These are phyloP conservation scores for Pezicula radicicola DNA, from an alignment of 2,329 filamentous ascomycete species.

Conservation along the genomic window DNA sequence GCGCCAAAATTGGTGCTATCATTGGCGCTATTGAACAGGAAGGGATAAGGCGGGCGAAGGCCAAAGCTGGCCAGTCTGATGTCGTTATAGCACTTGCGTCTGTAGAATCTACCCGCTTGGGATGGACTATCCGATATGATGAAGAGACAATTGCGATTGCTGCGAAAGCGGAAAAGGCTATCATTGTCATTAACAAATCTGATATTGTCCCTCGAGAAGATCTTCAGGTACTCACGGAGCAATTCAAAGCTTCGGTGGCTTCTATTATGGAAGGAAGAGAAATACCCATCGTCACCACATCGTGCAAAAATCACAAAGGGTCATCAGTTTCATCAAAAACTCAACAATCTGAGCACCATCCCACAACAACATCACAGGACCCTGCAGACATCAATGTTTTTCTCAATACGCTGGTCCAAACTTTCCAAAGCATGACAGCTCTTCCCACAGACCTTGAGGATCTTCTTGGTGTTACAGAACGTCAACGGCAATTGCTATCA, in stretches of 20 bases:
- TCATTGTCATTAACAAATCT: conserved; percentile 62
- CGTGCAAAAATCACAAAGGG: conserved; percentile 60
- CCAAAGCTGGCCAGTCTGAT: conserved; percentile 79
- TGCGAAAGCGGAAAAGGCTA: conserved; percentile 40
- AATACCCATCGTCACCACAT: conserved; percentile 58
- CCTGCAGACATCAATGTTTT: conserved; percentile 60
- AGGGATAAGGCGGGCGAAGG: conserved; percentile 83
- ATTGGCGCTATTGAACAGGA: conserved; percentile 82
- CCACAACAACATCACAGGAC: conserved; percentile 31
- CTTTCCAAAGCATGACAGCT: conserved; percentile 69
- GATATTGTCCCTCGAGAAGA: conserved; percentile 41
- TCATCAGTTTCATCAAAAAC: not conserved
- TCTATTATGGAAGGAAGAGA: conserved; percentile 15
- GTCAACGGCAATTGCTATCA: conserved; percentile 78
- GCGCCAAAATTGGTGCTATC: conserved; percentile 8
- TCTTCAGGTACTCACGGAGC: conserved; percentile 35
- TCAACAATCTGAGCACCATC: conserved; percentile 3
- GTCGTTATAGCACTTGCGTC: conserved; percentile 80
- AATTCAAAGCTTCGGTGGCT: conserved; percentile 37
- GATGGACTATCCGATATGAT: conserved; percentile 48
- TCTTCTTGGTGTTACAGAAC: conserved; percentile 84
- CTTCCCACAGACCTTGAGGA: conserved; percentile 73
- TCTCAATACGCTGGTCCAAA: conserved; percentile 65
- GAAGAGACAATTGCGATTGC: conserved; percentile 53
- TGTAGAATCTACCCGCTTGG: conserved; percentile 51